Evolutionary conservation across 164 flowering plant genomes (phyloP).

Genomic region (grape (Vitis vinifera)): DNA sequence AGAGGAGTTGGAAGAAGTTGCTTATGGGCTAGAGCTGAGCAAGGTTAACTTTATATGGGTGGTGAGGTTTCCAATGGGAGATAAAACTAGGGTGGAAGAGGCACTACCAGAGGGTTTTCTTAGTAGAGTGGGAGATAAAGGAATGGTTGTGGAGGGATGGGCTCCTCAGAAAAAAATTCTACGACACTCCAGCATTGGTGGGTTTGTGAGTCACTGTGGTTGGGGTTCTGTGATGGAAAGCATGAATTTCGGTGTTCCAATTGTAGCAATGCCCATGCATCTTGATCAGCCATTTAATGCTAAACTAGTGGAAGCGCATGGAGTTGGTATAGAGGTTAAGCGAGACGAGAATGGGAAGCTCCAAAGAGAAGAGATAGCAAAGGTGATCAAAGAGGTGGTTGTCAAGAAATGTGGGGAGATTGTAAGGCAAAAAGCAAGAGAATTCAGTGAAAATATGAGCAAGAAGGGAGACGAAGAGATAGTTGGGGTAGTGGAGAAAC

Average conservation of each 20-base stretch:
- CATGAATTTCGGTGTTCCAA: too few species aligned
- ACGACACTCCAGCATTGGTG: too few species aligned
- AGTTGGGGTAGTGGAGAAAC: constrained; percentile 7
- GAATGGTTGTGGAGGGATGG: too few species aligned
- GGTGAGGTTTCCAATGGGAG: background rate
- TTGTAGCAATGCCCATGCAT: too few species aligned
- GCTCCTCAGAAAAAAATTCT: too few species aligned
- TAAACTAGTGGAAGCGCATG: too few species aligned
- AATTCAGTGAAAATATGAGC: constrained; percentile 7
- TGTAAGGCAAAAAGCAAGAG: constrained; percentile 14
- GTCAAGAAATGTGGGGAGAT: constrained; percentile 6
- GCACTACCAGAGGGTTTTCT: too few species aligned
- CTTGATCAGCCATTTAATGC: too few species aligned
- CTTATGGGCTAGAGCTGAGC: constrained; percentile 19
- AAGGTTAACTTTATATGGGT: constrained; percentile 19
- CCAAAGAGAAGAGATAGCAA: background rate
- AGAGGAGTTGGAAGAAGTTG: constrained; percentile 20
- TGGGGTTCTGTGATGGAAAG: too few species aligned
- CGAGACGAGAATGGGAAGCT: constrained; percentile 7
- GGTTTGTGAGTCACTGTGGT: too few species aligned
- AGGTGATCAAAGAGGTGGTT: constrained; percentile 17
- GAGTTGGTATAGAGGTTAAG: constrained; percentile 7
- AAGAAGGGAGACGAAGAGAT: constrained; percentile 18
- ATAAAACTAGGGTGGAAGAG: too few species aligned
- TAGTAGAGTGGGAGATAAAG: too few species aligned